Percentiles rank a stretch among this genome's conserved stretches.
These are phyloP conservation scores for Ustilago trichophora DNA, from an alignment of 1,284 basidiomycete species.

Conservation along the genomic window DNA sequence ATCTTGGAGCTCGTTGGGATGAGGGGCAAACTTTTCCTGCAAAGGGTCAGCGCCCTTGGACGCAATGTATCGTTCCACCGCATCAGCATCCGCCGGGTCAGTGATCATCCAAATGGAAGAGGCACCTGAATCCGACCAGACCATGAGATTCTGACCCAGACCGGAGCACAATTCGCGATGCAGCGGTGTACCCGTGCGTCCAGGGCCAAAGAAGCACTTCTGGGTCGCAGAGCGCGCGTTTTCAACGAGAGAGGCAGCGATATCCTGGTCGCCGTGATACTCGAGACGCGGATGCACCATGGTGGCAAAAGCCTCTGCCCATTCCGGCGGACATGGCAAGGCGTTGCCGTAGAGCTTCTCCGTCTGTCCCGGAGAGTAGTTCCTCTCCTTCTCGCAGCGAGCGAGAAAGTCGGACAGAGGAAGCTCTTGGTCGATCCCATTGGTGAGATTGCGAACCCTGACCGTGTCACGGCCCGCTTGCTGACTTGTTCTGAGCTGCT, in stretches of 20 bases:
- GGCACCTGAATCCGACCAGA: slow-evolving; percentile 22
- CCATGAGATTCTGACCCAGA: slow-evolving; percentile 40
- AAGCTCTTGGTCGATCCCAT: slow-evolving; percentile 1
- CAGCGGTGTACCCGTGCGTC: slow-evolving; percentile 17
- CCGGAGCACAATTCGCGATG: slow-evolving; percentile 33
- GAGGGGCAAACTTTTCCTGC: slow-evolving; percentile 5
- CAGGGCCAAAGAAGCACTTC: slow-evolving; percentile 21
- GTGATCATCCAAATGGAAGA: slow-evolving; percentile 29
- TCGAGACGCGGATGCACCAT: slow-evolving; percentile 22
- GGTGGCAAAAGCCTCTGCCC: slow-evolving; percentile 2
- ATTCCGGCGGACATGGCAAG: slow-evolving; percentile 4
- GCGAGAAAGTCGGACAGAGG: slow-evolving; percentile 8
- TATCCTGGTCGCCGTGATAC: slow-evolving; percentile 22
- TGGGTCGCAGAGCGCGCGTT: slow-evolving; percentile 3
- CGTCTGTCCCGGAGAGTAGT: background rate
- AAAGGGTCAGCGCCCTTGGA: slow-evolving; percentile 16
- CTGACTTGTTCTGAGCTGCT: background rate
- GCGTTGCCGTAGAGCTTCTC: slow-evolving; percentile 27
- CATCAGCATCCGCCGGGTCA: slow-evolving; percentile 8
- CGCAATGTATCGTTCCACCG: slow-evolving; percentile 16
- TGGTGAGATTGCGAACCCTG: slow-evolving; percentile 7
- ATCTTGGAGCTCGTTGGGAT: slow-evolving; percentile 20
- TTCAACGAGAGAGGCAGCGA: background rate
- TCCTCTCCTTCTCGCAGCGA: slow-evolving; percentile 1
- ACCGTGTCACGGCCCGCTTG: background rate